These are phyloP conservation scores for Pythium brachiatum DNA, from an alignment of 352 stramenopile species.

Conservation along the genomic window DNA sequence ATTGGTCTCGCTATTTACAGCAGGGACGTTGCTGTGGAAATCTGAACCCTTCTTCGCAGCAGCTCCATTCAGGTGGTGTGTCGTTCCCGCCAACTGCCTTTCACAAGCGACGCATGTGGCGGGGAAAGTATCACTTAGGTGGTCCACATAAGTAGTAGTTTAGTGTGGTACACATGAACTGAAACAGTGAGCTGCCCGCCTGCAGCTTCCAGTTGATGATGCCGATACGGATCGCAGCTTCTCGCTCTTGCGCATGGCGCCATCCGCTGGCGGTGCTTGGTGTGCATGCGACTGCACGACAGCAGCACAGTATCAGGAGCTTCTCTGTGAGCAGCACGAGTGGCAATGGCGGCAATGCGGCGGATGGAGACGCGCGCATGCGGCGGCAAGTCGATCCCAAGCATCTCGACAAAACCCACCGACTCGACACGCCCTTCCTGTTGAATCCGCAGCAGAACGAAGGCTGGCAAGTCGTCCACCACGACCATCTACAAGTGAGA, in stretches of 20 bases:
- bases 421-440: slow-evolving; percentile 20
- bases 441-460: slow-evolving; percentile 25
- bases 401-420: slow-evolving; percentile 7
- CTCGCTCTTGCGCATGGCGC: slow-evolving; percentile 1
- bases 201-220: background rate
- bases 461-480: slow-evolving; percentile 28
- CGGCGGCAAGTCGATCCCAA: slow-evolving; percentile 12
- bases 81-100: slow-evolving; percentile 10
- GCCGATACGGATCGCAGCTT: background rate
- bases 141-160: background rate
- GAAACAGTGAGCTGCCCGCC: background rate
- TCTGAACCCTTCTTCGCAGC: slow-evolving; percentile 1
- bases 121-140: background rate
- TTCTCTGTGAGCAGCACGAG: background rate
- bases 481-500: slow-evolving; percentile 22
- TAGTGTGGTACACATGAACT: slow-evolving; percentile 1
- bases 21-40: background rate
- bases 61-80: background rate
- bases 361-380: slow-evolving; percentile 4
- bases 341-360: background rate
- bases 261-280: background rate
- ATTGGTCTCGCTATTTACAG: slow-evolving; percentile 9
- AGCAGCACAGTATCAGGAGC: background rate
- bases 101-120: background rate
- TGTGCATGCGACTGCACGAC: background rate